Evolutionary conservation across 208 protist genomes (phyloP).

Genomic region (Crithidia fasciculata): DNA sequence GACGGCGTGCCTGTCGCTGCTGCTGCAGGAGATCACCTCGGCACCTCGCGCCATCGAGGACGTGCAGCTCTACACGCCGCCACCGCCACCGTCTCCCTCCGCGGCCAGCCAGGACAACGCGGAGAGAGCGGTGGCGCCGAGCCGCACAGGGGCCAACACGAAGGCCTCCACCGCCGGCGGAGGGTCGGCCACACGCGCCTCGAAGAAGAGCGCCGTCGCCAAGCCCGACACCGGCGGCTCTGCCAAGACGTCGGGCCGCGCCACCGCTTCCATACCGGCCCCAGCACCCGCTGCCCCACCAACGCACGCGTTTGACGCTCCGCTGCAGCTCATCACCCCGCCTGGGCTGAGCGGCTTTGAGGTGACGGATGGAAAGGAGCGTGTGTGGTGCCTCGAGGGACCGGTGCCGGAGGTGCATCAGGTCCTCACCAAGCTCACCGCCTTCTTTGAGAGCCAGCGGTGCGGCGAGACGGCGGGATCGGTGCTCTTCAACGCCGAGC

Average conservation of each 20-base stretch:
- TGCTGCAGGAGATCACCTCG: conserved; percentile 49
- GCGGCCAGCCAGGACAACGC: conserved; percentile 3
- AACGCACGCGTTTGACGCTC: conserved; percentile 43
- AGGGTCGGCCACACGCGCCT: neutral
- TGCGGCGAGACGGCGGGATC: conserved; percentile 22
- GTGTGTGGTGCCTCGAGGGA: conserved; percentile 82
- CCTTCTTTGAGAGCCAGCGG: conserved; percentile 20
- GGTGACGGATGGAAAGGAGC: conserved; percentile 73
- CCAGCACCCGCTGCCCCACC: conserved; percentile 19
- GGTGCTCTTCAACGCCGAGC: conserved; percentile 84
- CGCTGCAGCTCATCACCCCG: conserved; percentile 72
- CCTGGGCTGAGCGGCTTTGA: conserved; percentile 87
- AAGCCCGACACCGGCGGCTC: neutral
- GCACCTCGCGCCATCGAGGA: conserved; percentile 28
- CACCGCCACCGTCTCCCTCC: conserved; percentile 26
- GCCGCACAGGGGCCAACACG: neutral
- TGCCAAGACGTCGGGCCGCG: conserved; percentile 9
- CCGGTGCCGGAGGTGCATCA: conserved; percentile 73
- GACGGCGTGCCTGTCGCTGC: conserved; percentile 37
- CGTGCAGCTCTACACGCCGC: conserved; percentile 39
- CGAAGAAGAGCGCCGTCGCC: neutral
- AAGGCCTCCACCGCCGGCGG: neutral
- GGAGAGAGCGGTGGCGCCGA: conserved; percentile 12
- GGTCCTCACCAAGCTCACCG: conserved; percentile 37
- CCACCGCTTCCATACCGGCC: conserved; percentile 5